These are phyloP conservation scores for Phytomonas francai DNA, from an alignment of 208 protist species.

Conservation along the genomic window DNA sequence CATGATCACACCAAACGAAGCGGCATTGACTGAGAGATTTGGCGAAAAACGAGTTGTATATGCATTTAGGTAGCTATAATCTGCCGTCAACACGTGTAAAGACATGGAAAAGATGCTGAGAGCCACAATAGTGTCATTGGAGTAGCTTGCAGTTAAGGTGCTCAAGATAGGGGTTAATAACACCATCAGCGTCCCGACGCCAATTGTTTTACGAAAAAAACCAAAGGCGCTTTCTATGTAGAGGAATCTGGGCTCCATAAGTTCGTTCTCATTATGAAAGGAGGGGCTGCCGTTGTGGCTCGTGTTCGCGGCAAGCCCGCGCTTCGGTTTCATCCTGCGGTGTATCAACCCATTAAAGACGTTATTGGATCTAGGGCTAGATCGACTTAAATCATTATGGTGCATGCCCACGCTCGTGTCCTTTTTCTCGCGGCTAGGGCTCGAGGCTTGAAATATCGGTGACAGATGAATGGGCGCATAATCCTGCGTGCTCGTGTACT, in stretches of 20 bases:
- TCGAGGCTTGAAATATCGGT: not conserved
- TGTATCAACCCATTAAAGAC: not conserved
- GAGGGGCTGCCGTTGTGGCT: not conserved
- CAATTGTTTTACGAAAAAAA: constrained; percentile 20
- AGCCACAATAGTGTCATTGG: constrained; percentile 86
- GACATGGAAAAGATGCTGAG: constrained; percentile 75
- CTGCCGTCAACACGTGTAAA: constrained; percentile 62
- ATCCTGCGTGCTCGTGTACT: not conserved
- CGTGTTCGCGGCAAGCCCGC: not conserved
- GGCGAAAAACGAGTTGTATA: constrained; percentile 53
- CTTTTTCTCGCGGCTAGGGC: not conserved
- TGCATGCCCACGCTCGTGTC: not conserved
- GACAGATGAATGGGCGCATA: not conserved
- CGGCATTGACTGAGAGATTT: constrained; percentile 74
- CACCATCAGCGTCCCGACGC: constrained; percentile 25
- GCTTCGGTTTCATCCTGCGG: not conserved
- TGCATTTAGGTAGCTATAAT: constrained; percentile 86
- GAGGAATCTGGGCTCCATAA: constrained; percentile 12
- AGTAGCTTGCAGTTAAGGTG: constrained; percentile 81
- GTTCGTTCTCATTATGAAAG: constrained; percentile 10
- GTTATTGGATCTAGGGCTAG: not conserved
- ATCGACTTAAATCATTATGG: not conserved
- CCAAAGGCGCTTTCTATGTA: constrained; percentile 18
- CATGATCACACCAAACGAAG: constrained; percentile 73
- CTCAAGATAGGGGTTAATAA: constrained; percentile 75